phyloP scores from a whole-genome alignment of 2,329 filamentous ascomycete species.

The Xylariomycetidae sp. region DNA sequence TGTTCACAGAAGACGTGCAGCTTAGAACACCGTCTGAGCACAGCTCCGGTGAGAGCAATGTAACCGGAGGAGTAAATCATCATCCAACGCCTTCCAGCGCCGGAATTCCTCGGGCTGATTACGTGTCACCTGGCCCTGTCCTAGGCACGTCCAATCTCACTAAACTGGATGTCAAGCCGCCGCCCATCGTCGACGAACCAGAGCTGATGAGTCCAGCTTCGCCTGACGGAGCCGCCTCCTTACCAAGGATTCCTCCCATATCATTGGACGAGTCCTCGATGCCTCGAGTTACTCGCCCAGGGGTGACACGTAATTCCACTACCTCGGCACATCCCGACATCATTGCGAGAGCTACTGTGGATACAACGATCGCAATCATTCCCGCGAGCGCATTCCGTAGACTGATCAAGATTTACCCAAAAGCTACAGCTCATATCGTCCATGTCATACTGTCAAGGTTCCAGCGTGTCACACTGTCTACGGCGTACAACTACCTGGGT shows the following conservation, averaged over 20 bases:
- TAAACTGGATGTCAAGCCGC: too few species aligned
- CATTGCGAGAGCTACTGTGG: slow-evolving; percentile 89
- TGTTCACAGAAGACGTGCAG: slow-evolving; percentile 94
- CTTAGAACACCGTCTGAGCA: slow-evolving; percentile 69
- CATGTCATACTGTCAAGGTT: slow-evolving; percentile 94
- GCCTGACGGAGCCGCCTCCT: slow-evolving; percentile 25
- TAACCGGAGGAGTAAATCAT: slow-evolving; percentile 22
- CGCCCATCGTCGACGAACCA: slow-evolving; percentile 21
- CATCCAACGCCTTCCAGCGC: slow-evolving; percentile 22
- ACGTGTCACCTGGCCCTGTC: background rate
- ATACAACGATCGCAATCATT: slow-evolving; percentile 97
- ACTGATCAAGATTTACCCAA: slow-evolving; percentile 88
- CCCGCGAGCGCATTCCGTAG: slow-evolving; percentile 93
- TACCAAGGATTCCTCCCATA: slow-evolving; percentile 69
- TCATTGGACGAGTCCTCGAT: slow-evolving; percentile 54
- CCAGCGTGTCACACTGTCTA: slow-evolving; percentile 89
- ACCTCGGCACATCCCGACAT: slow-evolving; percentile 94
- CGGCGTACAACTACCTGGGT: slow-evolving; percentile 90
- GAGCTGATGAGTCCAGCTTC: slow-evolving; percentile 18
- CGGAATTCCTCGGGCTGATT: slow-evolving; percentile 6
- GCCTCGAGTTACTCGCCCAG: slow-evolving; percentile 31
- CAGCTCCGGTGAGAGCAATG: slow-evolving; percentile 22
- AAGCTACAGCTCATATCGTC: slow-evolving; percentile 94
- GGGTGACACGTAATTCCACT: slow-evolving; percentile 42
- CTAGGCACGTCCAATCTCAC: background rate